A percentile compares a stretch with the other conserved stretches of the same genome.
phyloP scores from a whole-genome alignment of 176 grass and related monocot genomes.

The Musa acuminata region DNA sequence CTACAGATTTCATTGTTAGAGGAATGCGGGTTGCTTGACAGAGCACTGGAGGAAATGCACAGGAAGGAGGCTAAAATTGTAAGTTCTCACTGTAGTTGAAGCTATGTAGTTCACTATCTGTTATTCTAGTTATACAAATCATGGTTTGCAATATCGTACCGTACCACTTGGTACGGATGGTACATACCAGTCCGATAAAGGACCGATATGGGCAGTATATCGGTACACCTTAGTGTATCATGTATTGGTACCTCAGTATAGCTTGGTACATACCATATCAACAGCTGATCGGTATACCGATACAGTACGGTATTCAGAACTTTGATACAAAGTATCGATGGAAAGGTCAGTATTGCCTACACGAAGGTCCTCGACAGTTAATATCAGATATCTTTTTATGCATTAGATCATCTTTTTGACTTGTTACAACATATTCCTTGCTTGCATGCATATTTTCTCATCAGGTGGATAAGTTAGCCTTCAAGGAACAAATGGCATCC shows the following conservation, averaged over 20 bases:
- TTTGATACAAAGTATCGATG: too few relatives aligned
- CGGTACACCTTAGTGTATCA: too few relatives aligned
- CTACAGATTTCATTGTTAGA: conserved; percentile 79
- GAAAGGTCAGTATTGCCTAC: too few relatives aligned
- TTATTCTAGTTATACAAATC: neutral
- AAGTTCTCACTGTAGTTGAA: conserved; percentile 19
- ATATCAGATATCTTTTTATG: neutral
- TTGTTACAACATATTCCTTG: conserved; percentile 4
- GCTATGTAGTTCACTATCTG: neutral
- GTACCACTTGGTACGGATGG: too few relatives aligned
- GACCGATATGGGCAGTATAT: too few relatives aligned
- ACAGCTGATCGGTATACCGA: too few relatives aligned
- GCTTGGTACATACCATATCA: too few relatives aligned
- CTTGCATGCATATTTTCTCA: conserved; percentile 27
- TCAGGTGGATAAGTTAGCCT: conserved; percentile 86
- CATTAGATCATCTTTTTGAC: conserved; percentile 5
- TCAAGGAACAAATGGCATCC: conserved; percentile 91
- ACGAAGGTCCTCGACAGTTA: neutral
- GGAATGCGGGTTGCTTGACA: conserved; percentile 77
- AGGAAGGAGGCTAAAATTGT: conserved; percentile 91
- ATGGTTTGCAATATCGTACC: too few relatives aligned
- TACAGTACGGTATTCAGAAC: too few relatives aligned
- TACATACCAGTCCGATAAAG: too few relatives aligned
- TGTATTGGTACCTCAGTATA: too few relatives aligned
- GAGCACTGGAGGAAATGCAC: conserved; percentile 77